Evolutionary conservation across 2,329 filamentous ascomycete genomes (phyloP).

Genomic region (Sporothrix inflata): DNA sequence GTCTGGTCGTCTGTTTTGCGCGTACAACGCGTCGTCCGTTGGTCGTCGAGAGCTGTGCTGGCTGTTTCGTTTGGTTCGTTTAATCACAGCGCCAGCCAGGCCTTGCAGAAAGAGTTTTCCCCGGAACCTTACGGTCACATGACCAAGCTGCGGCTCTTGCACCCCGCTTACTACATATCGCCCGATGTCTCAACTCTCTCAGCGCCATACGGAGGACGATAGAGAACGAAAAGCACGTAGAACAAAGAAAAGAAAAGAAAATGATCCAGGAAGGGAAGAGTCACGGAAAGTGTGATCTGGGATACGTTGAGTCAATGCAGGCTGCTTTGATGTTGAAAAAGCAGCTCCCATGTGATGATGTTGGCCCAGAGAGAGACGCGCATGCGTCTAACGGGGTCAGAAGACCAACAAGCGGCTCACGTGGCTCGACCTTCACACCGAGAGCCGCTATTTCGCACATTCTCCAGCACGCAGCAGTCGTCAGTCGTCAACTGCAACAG

Average conservation of each 20-base stretch:
- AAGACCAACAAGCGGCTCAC: not conserved
- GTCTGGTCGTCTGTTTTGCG: conserved; percentile 1
- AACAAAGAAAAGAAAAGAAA: not conserved
- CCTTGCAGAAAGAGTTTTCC: conserved; percentile 9
- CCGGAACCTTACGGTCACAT: not conserved
- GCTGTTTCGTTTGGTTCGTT: conserved; percentile 1
- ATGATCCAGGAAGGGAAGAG: not conserved
- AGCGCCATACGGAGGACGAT: not conserved
- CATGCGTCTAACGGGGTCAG: conserved; percentile 7
- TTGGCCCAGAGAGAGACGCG: not conserved
- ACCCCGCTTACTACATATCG: conserved; percentile 21
- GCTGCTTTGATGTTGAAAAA: not conserved
- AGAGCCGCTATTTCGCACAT: not conserved
- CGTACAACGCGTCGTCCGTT: conserved; percentile 17
- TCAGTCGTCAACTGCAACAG: conserved; percentile 10
- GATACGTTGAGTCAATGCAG: not conserved
- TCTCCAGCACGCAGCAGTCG: not conserved
- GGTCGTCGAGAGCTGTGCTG: not conserved
- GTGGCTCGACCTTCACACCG: not conserved
- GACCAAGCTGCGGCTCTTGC: not conserved
- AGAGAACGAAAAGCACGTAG: no score
- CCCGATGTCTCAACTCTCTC: conserved; percentile 1
- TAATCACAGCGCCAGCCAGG: not conserved
- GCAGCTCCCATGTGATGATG: not conserved
- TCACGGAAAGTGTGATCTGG: not conserved